Evolutionary conservation across 2,329 filamentous ascomycete genomes (phyloP).

Genomic region (Dactylellina leptospora): DNA sequence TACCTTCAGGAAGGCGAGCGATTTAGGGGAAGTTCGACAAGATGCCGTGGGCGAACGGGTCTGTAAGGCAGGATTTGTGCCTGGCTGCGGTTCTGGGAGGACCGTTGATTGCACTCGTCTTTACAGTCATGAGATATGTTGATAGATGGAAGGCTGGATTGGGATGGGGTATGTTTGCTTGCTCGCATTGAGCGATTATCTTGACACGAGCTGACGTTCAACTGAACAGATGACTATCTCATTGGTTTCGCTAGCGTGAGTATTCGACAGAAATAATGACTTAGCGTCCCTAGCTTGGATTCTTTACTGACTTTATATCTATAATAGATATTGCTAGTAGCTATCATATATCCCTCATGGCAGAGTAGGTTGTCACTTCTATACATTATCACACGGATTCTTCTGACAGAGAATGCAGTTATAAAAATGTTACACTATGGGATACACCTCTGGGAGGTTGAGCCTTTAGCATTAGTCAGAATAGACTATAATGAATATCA

Average conservation of each 20-base stretch:
- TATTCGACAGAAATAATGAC: not conserved
- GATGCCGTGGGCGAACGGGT: constrained; percentile 48
- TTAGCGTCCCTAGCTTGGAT: too few species aligned
- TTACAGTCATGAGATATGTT: constrained; percentile 46
- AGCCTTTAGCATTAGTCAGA: constrained; percentile 30
- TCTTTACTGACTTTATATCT: not conserved
- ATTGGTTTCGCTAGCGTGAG: constrained; percentile 36
- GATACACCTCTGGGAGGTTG: constrained; percentile 50
- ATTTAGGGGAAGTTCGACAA: constrained; percentile 35
- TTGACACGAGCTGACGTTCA: constrained; percentile 7
- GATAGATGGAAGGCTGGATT: constrained; percentile 40
- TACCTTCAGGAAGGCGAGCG: constrained; percentile 30
- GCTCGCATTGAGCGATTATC: not conserved
- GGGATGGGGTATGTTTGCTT: constrained; percentile 38
- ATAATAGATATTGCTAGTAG: constrained; percentile 28
- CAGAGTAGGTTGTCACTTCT: constrained; percentile 24
- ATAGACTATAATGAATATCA: constrained; percentile 49
- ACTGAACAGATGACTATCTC: constrained; percentile 35
- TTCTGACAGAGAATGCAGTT: constrained; percentile 26
- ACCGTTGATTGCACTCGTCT: constrained; percentile 38
- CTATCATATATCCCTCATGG: constrained; percentile 52
- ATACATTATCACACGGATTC: not conserved
- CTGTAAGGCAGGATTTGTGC: constrained; percentile 46
- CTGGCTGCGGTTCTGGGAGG: constrained; percentile 41
- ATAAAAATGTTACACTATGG: constrained; percentile 52